Percentiles rank a stretch among this genome's conserved stretches.
Evolutionary conservation across 305 asterid species (phyloP).

Genomic region (Plantago rigida): DNA sequence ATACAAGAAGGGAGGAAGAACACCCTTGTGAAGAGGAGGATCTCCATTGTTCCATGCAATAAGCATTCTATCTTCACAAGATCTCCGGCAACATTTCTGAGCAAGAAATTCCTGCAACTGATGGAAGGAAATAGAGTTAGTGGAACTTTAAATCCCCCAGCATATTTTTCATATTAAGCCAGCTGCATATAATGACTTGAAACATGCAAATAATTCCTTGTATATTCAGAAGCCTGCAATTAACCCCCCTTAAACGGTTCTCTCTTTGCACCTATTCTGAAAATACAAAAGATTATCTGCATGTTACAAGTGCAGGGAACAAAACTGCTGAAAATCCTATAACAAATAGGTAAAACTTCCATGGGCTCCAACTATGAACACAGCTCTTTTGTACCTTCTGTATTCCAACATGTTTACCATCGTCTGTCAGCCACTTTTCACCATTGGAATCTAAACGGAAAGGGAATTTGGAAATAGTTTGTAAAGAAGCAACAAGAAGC

Average conservation of each 20-base stretch:
- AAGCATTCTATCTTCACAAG: conserved; percentile 49
- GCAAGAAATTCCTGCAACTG: conserved; percentile 65
- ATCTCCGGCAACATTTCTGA: conserved; percentile 24
- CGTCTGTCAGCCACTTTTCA: conserved; percentile 43
- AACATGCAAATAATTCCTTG: conserved; percentile 19
- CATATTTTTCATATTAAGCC: no score
- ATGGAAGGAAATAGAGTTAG: conserved; percentile 22
- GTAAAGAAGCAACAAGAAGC: conserved; percentile 57
- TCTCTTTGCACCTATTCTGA: no score
- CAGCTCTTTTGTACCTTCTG: conserved; percentile 42
- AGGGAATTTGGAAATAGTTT: conserved; percentile 43
- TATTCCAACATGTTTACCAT: conserved; percentile 33
- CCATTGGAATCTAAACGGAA: conserved; percentile 51
- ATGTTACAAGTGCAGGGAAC: no score
- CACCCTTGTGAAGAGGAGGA: conserved; percentile 74
- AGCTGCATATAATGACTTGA: no score
- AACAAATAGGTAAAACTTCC: neutral
- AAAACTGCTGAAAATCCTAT: no score
- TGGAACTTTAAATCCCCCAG: no score
- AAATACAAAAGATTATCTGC: no score
- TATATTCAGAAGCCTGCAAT: neutral
- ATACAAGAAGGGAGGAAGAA: conserved; percentile 74
- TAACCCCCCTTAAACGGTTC: no score
- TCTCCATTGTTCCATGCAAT: conserved; percentile 87
- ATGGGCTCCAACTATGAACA: conserved; percentile 21